Evolutionary conservation across 495 filamentous ascomycete species (phyloP).

Genomic region (Neurospora discreta): DNA sequence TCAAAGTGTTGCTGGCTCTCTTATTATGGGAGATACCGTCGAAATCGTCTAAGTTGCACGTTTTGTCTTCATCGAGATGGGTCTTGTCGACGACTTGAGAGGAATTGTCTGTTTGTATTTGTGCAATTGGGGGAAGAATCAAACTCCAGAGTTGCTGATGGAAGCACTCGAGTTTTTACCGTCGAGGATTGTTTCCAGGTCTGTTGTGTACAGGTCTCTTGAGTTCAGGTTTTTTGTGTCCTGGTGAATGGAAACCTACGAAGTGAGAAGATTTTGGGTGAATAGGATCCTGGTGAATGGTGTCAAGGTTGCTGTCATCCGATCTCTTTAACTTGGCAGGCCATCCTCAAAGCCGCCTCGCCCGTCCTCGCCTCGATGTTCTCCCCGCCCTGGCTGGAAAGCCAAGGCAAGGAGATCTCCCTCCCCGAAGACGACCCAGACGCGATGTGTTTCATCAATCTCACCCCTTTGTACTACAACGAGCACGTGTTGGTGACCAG

Average conservation of each 20-base stretch:
- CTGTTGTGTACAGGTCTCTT: too few species aligned
- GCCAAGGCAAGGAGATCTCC: not conserved
- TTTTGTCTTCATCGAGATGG: not conserved
- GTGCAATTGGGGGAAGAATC: not conserved
- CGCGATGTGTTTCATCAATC: not conserved
- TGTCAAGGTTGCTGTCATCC: not conserved
- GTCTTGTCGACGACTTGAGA: not conserved
- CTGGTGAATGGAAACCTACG: too few species aligned
- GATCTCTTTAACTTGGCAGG: not conserved
- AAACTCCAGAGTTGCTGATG: not conserved
- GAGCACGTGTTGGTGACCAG: not conserved
- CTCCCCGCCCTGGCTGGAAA: not conserved
- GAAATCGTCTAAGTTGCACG: not conserved
- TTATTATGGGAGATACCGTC: not conserved
- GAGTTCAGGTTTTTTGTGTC: not conserved
- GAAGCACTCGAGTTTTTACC: not conserved
- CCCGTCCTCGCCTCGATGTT: not conserved
- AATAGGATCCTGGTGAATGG: not conserved
- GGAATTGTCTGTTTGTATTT: not conserved
- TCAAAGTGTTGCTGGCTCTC: not conserved
- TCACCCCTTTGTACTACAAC: not conserved
- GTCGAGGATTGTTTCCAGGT: not conserved
- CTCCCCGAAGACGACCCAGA: not conserved
- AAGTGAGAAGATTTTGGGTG: too few species aligned
- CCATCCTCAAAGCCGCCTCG: not conserved